Percentiles rank a stretch among this genome's conserved stretches.
These are phyloP conservation scores for Calendula officinalis DNA, from an alignment of 129 eudicot species.

Conservation along the genomic window DNA sequence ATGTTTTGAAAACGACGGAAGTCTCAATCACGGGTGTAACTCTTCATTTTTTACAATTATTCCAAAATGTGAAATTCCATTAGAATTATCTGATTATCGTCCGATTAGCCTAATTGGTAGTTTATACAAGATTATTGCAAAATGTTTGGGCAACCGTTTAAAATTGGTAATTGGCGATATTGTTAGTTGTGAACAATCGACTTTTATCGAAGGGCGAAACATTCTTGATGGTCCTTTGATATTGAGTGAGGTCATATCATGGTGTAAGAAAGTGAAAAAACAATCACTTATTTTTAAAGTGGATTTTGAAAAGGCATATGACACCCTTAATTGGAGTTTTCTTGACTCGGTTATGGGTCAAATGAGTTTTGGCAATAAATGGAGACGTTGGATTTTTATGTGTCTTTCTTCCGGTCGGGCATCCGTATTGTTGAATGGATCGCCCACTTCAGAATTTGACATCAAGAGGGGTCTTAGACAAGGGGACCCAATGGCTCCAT, in stretches of 20 bases:
- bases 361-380: not conserved
- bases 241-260: not conserved
- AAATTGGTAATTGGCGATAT: not conserved
- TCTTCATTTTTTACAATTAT: not conserved
- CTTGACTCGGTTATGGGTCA: not conserved
- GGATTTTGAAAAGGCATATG: not conserved
- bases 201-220: not conserved
- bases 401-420: not conserved
- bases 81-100: not conserved
- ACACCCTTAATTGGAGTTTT: not conserved
- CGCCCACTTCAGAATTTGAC: not conserved
- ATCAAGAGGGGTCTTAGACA: not conserved
- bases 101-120: not conserved
- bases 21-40: not conserved
- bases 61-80: not conserved
- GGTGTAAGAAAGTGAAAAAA: not conserved
- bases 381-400: not conserved
- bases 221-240: not conserved
- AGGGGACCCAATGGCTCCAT: not conserved
- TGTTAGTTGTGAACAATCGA: not conserved
- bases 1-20: not conserved
- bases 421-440: not conserved
- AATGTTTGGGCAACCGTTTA: not conserved
- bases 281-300: not conserved
- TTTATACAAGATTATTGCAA: not conserved